Conservation (phyloP, 129 eudicot genomes). For the Tanacetum coccineum region DNA sequence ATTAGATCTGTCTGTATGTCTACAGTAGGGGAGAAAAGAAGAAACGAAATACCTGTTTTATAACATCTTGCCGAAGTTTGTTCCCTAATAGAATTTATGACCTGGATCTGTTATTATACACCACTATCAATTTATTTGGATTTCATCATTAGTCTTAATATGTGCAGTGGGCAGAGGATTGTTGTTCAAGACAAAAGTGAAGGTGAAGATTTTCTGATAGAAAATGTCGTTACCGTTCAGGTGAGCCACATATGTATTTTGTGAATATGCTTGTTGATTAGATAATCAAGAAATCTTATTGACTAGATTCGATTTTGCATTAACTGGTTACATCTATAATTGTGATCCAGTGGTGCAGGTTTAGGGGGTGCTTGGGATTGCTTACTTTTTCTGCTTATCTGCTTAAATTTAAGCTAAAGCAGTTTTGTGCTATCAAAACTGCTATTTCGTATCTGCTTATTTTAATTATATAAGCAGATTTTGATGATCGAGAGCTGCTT, state of each 20-base stretch:
- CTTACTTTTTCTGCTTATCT: neutral
- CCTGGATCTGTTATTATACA: neutral
- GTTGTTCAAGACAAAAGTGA: conserved; percentile 62
- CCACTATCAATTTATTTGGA: neutral
- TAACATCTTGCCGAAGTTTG: neutral
- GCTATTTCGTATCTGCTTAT: too few relatives aligned
- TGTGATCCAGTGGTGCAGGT: neutral
- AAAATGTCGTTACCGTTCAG: conserved; percentile 75
- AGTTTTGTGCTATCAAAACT: too few relatives aligned
- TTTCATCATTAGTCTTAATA: conserved; percentile 15
- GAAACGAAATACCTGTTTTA: neutral
- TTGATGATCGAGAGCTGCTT: too few relatives aligned
- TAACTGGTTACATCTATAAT: neutral
- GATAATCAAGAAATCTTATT: conserved; percentile 17
- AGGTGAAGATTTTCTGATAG: conserved; percentile 41
- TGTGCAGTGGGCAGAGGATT: conserved; percentile 84
- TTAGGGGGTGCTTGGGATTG: neutral
- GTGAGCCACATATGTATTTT: conserved; percentile 34
- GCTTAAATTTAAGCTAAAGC: too few relatives aligned
- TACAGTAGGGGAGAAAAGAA: neutral
- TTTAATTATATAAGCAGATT: too few relatives aligned
- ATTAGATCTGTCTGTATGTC: neutral
- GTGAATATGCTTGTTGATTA: neutral
- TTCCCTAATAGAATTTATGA: neutral
- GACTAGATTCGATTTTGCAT: conserved; percentile 9